Conservation (phyloP, 1,139 yeast genomes). For the Diutina sp. region DNA sequence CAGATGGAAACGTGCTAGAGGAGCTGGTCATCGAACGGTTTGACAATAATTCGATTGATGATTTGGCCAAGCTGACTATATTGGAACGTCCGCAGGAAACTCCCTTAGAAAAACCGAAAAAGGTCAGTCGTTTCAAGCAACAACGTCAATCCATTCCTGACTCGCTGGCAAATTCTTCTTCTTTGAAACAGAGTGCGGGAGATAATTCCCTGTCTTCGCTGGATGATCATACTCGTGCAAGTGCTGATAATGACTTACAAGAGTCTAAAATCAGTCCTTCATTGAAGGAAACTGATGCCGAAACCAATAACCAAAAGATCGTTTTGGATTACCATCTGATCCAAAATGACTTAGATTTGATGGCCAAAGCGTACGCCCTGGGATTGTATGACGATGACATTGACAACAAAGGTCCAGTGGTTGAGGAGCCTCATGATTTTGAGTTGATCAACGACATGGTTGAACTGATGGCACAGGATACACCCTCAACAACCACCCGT, state of each 20-base stretch:
- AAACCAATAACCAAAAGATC: neutral
- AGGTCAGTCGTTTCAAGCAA: constrained; percentile 6
- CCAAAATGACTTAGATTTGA: constrained; percentile 47
- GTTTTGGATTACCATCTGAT: constrained; percentile 19
- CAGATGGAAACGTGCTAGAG: neutral
- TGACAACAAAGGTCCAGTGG: constrained; percentile 42
- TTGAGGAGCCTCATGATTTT: constrained; percentile 43
- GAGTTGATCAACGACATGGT: constrained; percentile 36
- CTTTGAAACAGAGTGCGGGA: no score
- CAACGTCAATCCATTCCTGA: neutral
- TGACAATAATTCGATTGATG: neutral
- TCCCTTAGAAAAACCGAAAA: constrained; percentile 9
- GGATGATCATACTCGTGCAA: no score
- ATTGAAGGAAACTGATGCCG: constrained; percentile 4
- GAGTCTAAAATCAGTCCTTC: neutral
- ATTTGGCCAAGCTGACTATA: neutral
- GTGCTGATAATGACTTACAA: neutral
- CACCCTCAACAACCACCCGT: neutral
- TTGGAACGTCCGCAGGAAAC: constrained; percentile 7
- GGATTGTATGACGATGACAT: constrained; percentile 26
- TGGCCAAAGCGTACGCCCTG: constrained; percentile 48
- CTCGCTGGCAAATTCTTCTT: neutral
- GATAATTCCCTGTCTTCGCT: no score
- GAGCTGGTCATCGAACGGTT: constrained; percentile 1
- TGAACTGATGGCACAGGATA: constrained; percentile 13